A percentile compares a stretch with the other conserved stretches of the same genome.
Conservation (phyloP, 208 protist genomes). For the Acanthamoeba royreba region DNA sequence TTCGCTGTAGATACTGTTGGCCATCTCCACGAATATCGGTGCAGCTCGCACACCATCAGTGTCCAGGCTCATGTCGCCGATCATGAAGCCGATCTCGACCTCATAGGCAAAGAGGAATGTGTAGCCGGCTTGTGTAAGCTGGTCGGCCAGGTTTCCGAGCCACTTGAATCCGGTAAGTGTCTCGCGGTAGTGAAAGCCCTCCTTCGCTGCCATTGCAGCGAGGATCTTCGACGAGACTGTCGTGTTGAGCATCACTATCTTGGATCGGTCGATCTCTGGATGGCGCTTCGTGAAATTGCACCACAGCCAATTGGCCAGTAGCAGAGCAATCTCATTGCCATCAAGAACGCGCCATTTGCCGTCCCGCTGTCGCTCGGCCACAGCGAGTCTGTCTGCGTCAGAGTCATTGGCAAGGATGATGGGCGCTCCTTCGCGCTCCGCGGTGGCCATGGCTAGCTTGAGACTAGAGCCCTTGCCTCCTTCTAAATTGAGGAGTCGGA, state of each 20-base stretch:
- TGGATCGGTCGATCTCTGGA: background rate
- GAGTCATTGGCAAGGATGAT: slow-evolving; percentile 98
- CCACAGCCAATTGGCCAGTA: slow-evolving; percentile 94
- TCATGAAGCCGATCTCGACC: slow-evolving; percentile 96
- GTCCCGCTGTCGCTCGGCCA: slow-evolving; percentile 83
- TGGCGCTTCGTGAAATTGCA: slow-evolving; percentile 64
- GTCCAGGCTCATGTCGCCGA: slow-evolving; percentile 87
- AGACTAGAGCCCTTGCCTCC: slow-evolving; percentile 89
- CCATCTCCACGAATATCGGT: slow-evolving; percentile 89
- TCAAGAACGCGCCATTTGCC: slow-evolving; percentile 92
- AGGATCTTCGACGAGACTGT: slow-evolving; percentile 89
- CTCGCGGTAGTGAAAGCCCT: slow-evolving; percentile 87
- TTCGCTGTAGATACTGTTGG: slow-evolving; percentile 75
- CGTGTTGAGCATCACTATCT: slow-evolving; percentile 73
- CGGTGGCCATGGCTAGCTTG: slow-evolving; percentile 84
- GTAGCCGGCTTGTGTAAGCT: slow-evolving; percentile 65
- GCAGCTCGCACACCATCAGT: slow-evolving; percentile 96
- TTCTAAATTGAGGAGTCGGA: slow-evolving; percentile 97
- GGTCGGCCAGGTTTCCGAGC: slow-evolving; percentile 89
- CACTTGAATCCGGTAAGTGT: slow-evolving; percentile 99
- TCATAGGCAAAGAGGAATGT: slow-evolving; percentile 92
- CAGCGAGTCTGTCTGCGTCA: slow-evolving; percentile 96
- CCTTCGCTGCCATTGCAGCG: slow-evolving; percentile 86
- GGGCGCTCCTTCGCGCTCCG: slow-evolving; percentile 67
- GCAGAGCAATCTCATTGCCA: slow-evolving; percentile 96